Conservation (phyloP, 768 basidiomycete genomes). For the Suillus discolor region DNA sequence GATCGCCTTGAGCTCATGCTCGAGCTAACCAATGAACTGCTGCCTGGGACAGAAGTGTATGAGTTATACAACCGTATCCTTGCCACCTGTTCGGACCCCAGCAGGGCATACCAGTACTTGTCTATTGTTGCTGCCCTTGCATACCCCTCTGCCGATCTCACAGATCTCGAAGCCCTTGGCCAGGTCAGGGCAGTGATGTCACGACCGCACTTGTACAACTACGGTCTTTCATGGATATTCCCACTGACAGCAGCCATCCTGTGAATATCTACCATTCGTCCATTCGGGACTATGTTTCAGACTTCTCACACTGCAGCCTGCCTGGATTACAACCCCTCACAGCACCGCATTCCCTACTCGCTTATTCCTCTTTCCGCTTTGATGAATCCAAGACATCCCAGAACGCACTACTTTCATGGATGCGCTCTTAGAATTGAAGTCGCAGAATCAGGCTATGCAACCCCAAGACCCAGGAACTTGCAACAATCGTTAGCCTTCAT, state of each 20-base stretch:
- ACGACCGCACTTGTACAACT: background rate
- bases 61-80: background rate
- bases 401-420: background rate
- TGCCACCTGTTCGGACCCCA: background rate
- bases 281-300: background rate
- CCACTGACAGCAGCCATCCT: background rate
- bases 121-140: background rate
- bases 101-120: background rate
- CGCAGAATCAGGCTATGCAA: background rate
- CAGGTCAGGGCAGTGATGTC: background rate
- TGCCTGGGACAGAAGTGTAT: background rate
- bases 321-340: background rate
- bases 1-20: background rate
- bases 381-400: background rate
- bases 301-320: background rate
- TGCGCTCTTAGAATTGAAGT: background rate
- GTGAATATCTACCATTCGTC: background rate
- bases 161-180: background rate
- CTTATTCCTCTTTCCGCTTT: background rate
- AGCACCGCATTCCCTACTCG: background rate
- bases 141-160: background rate
- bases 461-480: background rate
- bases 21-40: background rate
- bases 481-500: background rate
- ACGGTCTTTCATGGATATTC: background rate